Evolutionary conservation across 2,329 filamentous ascomycete species (phyloP), one percentile per base, ranked within the genome.

Genomic region (Amauroascus verrucosus): DNA sequence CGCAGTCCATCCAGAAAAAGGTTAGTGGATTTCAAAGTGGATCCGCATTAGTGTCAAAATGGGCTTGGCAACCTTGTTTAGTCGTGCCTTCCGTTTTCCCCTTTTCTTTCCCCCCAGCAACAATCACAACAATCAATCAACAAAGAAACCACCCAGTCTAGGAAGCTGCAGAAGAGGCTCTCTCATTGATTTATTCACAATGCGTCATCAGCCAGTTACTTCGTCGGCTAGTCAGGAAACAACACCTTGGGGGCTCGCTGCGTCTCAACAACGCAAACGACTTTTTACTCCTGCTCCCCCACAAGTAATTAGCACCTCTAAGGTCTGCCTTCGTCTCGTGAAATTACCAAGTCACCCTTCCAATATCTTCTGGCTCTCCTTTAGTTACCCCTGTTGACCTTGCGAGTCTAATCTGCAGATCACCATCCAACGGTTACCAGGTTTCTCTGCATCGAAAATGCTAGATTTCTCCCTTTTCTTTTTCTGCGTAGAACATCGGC

Each of bases 11-110:
- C 16, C 30, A 35, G 32, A 46, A 53, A 45, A 40, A 38, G 44
- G 32, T 47, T 46, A 53, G 50, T 44, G 38, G 18, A 43, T 16
- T 7, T n/a, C 13, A 9, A 6, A 32, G 48, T 52, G 49, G 49
- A 16, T 2, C 28, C 30, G 9, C n/a, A 13, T 26, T 52, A 45
- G 49, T 52, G 38, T 52, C 32, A 45, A 26, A 46, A 11, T 52
- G 49, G 49, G 49, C 49, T 52, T 52, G 49, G 49, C 49, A 52
- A 45, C 48, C 48, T 40, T 49, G 33, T 37, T 49, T n/a, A 40
- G 32, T 46, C 24, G 32, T 48, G 35, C 32, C 32, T 22, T n/a
- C 45, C 28, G 16, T 18, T 47, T 47, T 35, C 26, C 32, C 16
- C 28, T 47, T 33, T 24, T 26, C n/a, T 24, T 33, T 47, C 44